Percentiles rank a stretch among this genome's conserved stretches.
These are phyloP conservation scores for Coprinopsis cinerea DNA, from an alignment of 768 basidiomycete genomes.

Conservation along the genomic window DNA sequence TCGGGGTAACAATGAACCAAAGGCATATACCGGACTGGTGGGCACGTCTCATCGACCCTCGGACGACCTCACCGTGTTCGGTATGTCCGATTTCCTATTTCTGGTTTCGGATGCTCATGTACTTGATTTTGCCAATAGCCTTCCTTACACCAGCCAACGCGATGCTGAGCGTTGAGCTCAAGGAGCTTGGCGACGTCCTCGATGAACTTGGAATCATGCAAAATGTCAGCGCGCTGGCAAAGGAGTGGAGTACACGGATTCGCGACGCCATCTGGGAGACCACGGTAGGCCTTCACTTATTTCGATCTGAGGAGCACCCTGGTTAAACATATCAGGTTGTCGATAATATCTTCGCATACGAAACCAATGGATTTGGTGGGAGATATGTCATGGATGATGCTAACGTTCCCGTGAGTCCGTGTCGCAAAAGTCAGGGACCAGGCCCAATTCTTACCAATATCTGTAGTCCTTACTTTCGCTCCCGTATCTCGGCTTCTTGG, in stretches of 20 bases:
- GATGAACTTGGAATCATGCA: slow-evolving; percentile 40
- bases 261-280: slow-evolving; percentile 55
- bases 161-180: slow-evolving; percentile 73
- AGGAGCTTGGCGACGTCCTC: slow-evolving; percentile 53
- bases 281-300: slow-evolving; percentile 35
- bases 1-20: slow-evolving; percentile 69
- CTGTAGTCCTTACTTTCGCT: slow-evolving; percentile 67
- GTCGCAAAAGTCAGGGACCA: too few species aligned
- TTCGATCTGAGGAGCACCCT: neutral
- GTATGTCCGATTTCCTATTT: slow-evolving; percentile 27
- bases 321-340: slow-evolving; percentile 39
- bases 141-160: slow-evolving; percentile 78
- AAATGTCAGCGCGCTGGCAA: slow-evolving; percentile 50
- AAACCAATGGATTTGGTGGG: slow-evolving; percentile 69
- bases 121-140: slow-evolving; percentile 31
- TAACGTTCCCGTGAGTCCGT: slow-evolving; percentile 64
- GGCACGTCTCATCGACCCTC: slow-evolving; percentile 76
- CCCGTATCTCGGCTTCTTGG: slow-evolving; percentile 74
- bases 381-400: slow-evolving; percentile 83
- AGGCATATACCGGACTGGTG: slow-evolving; percentile 67
- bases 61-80: slow-evolving; percentile 66
- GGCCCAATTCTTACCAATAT: neutral
- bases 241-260: slow-evolving; percentile 52
- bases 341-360: slow-evolving; percentile 68
- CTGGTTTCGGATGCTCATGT: neutral